Evolutionary conservation across 2,329 filamentous ascomycete species (phyloP).

Genomic region (Orbilia blumenaviensis): DNA sequence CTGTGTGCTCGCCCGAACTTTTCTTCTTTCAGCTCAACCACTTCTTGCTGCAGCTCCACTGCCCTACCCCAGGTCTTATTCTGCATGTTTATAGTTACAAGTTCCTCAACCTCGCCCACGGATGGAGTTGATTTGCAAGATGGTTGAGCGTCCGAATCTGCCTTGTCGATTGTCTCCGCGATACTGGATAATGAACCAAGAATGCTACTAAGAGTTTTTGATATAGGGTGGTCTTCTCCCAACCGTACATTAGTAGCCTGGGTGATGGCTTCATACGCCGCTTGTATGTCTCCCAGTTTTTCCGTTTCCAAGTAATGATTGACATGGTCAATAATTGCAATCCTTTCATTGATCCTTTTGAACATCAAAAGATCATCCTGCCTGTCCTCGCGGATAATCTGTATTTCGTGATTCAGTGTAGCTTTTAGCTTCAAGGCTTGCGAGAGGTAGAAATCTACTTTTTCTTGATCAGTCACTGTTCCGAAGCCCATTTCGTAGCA

Average conservation of each 20-base stretch:
- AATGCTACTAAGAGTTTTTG: not conserved
- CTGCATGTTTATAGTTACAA: not conserved
- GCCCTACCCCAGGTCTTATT: not conserved
- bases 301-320: not conserved
- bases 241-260: not conserved
- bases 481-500: conserved; percentile 16
- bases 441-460: not conserved
- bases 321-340: not conserved
- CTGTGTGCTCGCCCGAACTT: not conserved
- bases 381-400: not conserved
- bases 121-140: too few relatives aligned
- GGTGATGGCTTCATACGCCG: not conserved
- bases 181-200: not conserved
- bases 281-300: not conserved
- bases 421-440: not conserved
- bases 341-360: not conserved
- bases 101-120: too few relatives aligned
- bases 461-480: not conserved
- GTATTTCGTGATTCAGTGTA: not conserved
- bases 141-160: not conserved
- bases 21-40: not conserved
- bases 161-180: not conserved
- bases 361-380: not conserved
- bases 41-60: not conserved
- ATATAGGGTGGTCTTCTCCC: not conserved